Evolutionary conservation across 2,329 filamentous ascomycete species (phyloP).

Genomic region (Exophiala bonariae): DNA sequence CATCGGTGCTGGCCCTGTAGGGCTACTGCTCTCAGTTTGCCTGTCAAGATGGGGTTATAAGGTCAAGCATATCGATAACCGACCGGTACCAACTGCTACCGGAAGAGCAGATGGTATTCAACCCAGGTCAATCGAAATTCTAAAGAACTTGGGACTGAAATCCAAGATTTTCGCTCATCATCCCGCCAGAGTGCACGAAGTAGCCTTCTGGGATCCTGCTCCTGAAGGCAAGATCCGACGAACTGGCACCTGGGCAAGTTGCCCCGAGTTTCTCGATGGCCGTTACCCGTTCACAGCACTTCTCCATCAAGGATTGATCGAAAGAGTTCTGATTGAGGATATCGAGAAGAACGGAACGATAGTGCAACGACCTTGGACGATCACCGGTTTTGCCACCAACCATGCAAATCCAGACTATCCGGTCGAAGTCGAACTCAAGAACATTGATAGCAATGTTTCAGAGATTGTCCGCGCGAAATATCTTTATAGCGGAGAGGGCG

Average conservation of each 20-base stretch:
- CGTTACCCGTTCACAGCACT: conserved; percentile 65
- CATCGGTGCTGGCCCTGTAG: conserved; percentile 84
- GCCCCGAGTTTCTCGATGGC: conserved; percentile 75
- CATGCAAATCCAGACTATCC: conserved; percentile 68
- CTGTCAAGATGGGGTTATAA: conserved; percentile 91
- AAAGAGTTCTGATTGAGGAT: conserved; percentile 62
- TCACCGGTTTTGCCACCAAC: conserved; percentile 62
- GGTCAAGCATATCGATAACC: conserved; percentile 93
- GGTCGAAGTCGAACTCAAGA: conserved; percentile 74
- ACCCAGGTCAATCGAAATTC: conserved; percentile 80
- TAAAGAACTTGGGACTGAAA: conserved; percentile 88
- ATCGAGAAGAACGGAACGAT: conserved; percentile 58
- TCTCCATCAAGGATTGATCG: conserved; percentile 63
- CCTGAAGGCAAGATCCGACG: conserved; percentile 56
- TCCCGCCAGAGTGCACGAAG: conserved; percentile 79
- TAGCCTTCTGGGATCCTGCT: conserved; percentile 65
- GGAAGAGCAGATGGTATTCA: conserved; percentile 91
- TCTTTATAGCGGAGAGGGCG: conserved; percentile 63
- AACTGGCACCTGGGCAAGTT: conserved; percentile 77
- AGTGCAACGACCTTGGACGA: conserved; percentile 62
- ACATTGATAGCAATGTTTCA: conserved; percentile 68
- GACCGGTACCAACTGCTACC: conserved; percentile 78
- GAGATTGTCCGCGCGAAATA: conserved; percentile 68
- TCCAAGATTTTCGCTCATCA: conserved; percentile 82
- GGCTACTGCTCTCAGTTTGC: conserved; percentile 82